These are phyloP conservation scores for Colletotrichum tamarilloi DNA, from an alignment of 2,329 filamentous ascomycete genomes.

Conservation along the genomic window DNA sequence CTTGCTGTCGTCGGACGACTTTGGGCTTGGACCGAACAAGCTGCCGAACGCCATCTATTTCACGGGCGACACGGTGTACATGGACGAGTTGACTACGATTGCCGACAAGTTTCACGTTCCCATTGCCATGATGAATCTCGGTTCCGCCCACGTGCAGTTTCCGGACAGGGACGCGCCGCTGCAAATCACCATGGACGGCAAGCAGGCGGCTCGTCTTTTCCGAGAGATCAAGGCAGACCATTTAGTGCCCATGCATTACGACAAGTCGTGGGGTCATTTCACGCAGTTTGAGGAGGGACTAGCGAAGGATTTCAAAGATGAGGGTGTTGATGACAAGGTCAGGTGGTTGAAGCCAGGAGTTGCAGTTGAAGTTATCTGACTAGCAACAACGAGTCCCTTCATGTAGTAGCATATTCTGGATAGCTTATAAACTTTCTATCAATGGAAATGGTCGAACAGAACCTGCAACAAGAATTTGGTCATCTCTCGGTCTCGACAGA, in stretches of 20 bases:
- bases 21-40: conserved; percentile 48
- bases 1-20: conserved; percentile 48
- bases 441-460: no score
- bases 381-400: no score
- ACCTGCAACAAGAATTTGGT: no score
- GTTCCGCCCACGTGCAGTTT: no score
- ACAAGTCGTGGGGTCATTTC: conserved; percentile 54
- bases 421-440: no score
- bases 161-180: background rate
- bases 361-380: no score
- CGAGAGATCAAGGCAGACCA: conserved; percentile 52
- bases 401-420: no score
- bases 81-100: conserved; percentile 51
- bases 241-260: conserved; percentile 59
- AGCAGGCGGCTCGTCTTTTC: conserved; percentile 51
- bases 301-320: conserved; percentile 46
- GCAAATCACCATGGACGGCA: conserved; percentile 55
- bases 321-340: conserved; percentile 48
- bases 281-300: conserved; percentile 44
- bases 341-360: conserved; percentile 47
- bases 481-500: no score
- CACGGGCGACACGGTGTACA: conserved; percentile 60
- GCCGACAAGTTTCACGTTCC: conserved; percentile 48
- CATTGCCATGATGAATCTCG: conserved; percentile 40
- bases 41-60: conserved; percentile 59